These are phyloP conservation scores for Calamus simplicifolius DNA, from an alignment of 176 grass and related monocot species.

Conservation along the genomic window DNA sequence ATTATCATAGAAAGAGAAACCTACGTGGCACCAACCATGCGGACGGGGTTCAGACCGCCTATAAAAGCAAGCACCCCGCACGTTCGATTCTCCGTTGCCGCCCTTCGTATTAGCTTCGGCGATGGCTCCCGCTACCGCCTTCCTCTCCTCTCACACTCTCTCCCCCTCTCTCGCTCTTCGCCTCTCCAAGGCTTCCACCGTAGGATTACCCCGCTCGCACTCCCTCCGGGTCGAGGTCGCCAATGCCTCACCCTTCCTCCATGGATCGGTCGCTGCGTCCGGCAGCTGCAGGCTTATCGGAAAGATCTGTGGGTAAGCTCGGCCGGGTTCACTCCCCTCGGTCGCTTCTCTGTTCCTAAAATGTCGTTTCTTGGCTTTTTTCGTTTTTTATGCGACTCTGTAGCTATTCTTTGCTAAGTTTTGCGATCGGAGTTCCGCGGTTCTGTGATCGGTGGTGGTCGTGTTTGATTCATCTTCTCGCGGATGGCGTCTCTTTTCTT, in stretches of 20 bases:
- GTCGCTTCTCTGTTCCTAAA: neutral
- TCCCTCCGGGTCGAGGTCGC: neutral
- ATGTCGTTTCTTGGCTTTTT: neutral
- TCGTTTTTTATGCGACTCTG: neutral
- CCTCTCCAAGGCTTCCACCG: neutral
- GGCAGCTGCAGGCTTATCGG: neutral
- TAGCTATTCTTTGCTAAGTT: neutral
- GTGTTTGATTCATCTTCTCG: too few species aligned
- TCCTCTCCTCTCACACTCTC: neutral
- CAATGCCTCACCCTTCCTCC: neutral
- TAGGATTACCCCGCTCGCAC: neutral
- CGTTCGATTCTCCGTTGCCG: too few species aligned
- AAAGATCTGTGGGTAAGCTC: constrained; percentile 7
- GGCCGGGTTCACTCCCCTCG: neutral
- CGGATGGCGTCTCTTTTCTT: too few species aligned
- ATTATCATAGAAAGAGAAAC: too few species aligned
- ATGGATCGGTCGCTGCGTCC: neutral
- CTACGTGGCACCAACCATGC: too few species aligned
- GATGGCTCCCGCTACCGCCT: neutral
- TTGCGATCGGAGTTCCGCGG: too few species aligned
- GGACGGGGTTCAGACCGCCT: too few species aligned
- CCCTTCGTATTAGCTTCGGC: neutral
- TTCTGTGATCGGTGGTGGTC: neutral
- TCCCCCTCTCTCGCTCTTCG: neutral
- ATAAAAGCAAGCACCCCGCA: too few species aligned